Evolutionary conservation across 192 early-diverging fungal species (phyloP).

Genomic region (Coemansia reversa): DNA sequence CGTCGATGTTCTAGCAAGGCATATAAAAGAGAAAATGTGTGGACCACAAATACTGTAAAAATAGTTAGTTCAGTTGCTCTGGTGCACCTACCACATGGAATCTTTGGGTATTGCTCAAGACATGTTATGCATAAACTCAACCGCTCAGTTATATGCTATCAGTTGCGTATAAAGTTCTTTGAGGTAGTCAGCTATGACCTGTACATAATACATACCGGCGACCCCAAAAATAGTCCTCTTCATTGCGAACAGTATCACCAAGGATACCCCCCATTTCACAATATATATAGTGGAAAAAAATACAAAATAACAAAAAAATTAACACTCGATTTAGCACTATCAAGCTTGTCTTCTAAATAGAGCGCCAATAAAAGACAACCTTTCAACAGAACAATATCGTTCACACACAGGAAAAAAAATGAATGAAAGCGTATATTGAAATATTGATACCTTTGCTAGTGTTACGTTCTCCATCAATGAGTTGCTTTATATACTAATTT

Average conservation of each 20-base stretch:
- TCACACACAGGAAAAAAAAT: too few relatives aligned
- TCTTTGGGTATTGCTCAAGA: background rate
- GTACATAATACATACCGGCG: background rate
- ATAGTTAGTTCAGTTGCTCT: background rate
- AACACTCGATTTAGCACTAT: too few relatives aligned
- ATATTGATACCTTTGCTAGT: too few relatives aligned
- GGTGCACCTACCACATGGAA: background rate
- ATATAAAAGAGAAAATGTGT: background rate
- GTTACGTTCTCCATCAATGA: too few relatives aligned
- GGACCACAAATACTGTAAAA: background rate
- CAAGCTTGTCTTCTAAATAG: too few relatives aligned
- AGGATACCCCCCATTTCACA: background rate
- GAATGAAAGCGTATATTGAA: too few relatives aligned
- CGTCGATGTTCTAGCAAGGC: conserved; percentile 55
- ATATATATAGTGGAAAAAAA: background rate
- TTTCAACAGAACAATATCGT: too few relatives aligned
- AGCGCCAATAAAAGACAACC: too few relatives aligned
- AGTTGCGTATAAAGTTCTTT: background rate
- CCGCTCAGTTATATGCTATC: background rate
- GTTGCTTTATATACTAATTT: background rate
- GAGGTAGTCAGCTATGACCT: background rate
- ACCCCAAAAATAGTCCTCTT: background rate
- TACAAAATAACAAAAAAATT: too few relatives aligned
- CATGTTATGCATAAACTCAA: too few relatives aligned
- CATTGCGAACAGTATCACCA: background rate